Evolutionary conservation across 2,329 filamentous ascomycete genomes (phyloP), one percentile per base, ranked within the genome.

Genomic region (Biscogniauxia sp.): DNA sequence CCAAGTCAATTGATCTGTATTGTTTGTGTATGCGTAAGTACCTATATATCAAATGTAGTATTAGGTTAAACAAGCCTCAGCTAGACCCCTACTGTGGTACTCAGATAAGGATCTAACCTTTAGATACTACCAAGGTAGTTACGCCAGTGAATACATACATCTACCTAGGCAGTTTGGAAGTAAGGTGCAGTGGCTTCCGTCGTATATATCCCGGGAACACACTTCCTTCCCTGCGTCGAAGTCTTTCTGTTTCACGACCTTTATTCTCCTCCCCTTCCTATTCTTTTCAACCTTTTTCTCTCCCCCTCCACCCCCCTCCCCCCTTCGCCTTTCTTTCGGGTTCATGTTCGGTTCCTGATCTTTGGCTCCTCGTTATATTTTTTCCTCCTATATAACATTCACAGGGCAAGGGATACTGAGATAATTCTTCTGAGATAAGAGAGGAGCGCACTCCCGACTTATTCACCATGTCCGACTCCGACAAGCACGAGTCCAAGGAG

Each of bases 401-500:
- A 19, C 50, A 8, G 19, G 50, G 50, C 5, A 25, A 51, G 50
- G 20, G 50, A 51, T 17, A 20, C 9, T 13, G 50, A 51, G 19
- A 60, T 20, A 53, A 53, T 64, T 66, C 23, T 23, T 23, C 23
- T 23, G 23, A 23, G 23, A 23, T 23, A 3, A 23, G n/a, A n/a
- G n/a, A n/a, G n/a, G n/a, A n/a, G n/a, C n/a, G n/a, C n/a, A 23
- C 23, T 5, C 23, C 23, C 23, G 23, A 23, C 23, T 23, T 23
- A 5, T 23, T 23, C 63, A 61, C 59, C 37, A 72, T 73, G 68
- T 69, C 69, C 54, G 67, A 71, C 56, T 61, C 54, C 19, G 67
- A 69, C 41, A 72, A 73, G 63, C 49, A 70, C 25, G 59, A 59
- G 49, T 23, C 23, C 23, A 71, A 72, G 61, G 67, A 61, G 61